These are phyloP conservation scores for Talaromyces amestolkiae DNA, from an alignment of 2,329 filamentous ascomycete species.

Conservation along the genomic window DNA sequence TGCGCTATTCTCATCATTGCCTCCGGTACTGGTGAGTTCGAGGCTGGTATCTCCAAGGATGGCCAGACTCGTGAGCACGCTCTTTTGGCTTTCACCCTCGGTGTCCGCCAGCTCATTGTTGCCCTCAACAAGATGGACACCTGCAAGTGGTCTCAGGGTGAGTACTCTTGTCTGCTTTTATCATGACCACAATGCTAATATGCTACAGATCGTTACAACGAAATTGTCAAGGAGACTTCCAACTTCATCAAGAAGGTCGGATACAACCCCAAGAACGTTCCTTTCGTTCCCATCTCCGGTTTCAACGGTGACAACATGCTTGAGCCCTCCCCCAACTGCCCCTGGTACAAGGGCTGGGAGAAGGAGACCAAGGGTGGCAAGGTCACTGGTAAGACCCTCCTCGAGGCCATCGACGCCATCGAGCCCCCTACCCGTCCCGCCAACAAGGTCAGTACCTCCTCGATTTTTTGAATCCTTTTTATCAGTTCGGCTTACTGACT, in stretches of 20 bases:
- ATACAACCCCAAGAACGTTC: slow-evolving; percentile 98
- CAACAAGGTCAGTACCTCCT: slow-evolving; percentile 65
- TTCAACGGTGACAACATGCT: slow-evolving; percentile 99
- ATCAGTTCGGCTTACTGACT: not conserved
- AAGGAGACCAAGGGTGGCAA: slow-evolving; percentile 93
- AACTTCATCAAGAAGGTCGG: slow-evolving; percentile 99
- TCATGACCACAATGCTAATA: not conserved
- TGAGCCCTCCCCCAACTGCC: slow-evolving; percentile 80
- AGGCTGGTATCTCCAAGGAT: slow-evolving; percentile 99
- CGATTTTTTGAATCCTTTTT: not conserved
- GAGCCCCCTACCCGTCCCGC: slow-evolving; percentile 88
- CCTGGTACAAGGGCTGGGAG: slow-evolving; percentile 99
- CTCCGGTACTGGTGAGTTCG: slow-evolving; percentile 99
- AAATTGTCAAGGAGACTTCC: slow-evolving; percentile 99
- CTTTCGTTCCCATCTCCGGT: slow-evolving; percentile 99
- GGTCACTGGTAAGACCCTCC: slow-evolving; percentile 90
- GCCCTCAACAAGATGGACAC: slow-evolving; percentile 99
- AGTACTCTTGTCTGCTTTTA: not conserved
- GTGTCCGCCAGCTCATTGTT: slow-evolving; percentile 99
- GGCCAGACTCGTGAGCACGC: slow-evolving; percentile 99
- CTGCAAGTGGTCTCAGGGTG: slow-evolving; percentile 85
- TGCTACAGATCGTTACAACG: slow-evolving; percentile 73
- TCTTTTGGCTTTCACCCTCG: slow-evolving; percentile 98
- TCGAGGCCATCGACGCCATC: slow-evolving; percentile 97
- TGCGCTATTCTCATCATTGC: slow-evolving; percentile 99